Conservation (phyloP, 2,329 filamentous ascomycete species). For the Aspergillus clavatus region DNA sequence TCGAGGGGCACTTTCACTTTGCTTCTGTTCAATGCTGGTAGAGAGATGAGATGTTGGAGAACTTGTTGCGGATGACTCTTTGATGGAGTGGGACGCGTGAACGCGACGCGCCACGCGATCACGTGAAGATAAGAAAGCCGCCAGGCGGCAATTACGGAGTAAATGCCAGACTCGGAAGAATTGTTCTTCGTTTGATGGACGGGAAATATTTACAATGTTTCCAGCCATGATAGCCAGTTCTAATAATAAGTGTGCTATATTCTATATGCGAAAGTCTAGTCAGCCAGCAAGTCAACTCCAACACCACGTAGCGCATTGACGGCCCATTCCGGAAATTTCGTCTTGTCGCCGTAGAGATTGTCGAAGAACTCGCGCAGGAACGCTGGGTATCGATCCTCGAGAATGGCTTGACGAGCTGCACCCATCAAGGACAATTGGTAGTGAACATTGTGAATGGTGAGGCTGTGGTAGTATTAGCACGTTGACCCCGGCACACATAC, state of each 20-base stretch:
- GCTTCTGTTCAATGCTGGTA: too few relatives aligned
- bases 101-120: slow-evolving; percentile 26
- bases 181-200: neutral
- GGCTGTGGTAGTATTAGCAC: slow-evolving; percentile 43
- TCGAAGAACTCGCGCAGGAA: slow-evolving; percentile 77
- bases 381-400: slow-evolving; percentile 73
- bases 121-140: slow-evolving; percentile 14
- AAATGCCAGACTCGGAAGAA: neutral
- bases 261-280: slow-evolving; percentile 11
- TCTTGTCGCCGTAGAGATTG: slow-evolving; percentile 62
- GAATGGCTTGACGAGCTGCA: slow-evolving; percentile 66
- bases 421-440: slow-evolving; percentile 85
- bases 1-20: too few relatives aligned
- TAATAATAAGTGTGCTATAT: neutral
- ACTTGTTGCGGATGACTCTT: neutral
- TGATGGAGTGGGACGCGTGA: slow-evolving; percentile 15
- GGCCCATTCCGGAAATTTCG: slow-evolving; percentile 75
- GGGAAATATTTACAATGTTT: too few relatives aligned
- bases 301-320: slow-evolving; percentile 72
- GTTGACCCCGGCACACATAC: neutral
- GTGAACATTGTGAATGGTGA: slow-evolving; percentile 95
- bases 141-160: neutral
- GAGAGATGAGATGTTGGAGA: too few relatives aligned
- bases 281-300: slow-evolving; percentile 65
- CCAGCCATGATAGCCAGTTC: neutral